A percentile compares a stretch with the other conserved stretches of the same genome.
Conservation (phyloP, 2,329 filamentous ascomycete genomes). For the Aspergillus viridinutans region DNA sequence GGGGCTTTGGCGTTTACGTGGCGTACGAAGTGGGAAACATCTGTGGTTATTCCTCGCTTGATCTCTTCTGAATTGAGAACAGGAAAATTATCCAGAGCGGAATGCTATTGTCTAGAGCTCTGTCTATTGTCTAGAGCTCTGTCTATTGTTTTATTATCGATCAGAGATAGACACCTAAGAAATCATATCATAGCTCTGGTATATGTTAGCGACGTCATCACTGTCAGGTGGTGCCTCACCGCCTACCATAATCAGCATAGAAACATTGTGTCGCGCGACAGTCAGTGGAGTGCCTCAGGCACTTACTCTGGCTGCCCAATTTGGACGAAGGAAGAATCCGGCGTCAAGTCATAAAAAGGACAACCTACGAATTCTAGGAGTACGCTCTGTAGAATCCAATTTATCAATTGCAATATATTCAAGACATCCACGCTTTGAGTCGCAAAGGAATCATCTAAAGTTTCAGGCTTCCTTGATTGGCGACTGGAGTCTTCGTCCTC, state of each 20-base stretch:
- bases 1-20: constrained; percentile 6
- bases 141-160: constrained; percentile 8
- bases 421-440: background rate
- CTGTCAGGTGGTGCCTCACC: background rate
- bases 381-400: background rate
- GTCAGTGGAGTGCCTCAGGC: background rate
- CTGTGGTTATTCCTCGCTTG: constrained; percentile 10
- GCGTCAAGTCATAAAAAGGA: background rate
- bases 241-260: background rate
- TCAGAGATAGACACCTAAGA: background rate
- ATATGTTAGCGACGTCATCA: background rate
- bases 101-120: background rate
- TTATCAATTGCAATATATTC: background rate
- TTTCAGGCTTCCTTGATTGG: background rate
- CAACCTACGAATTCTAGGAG: background rate
- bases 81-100: background rate
- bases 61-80: background rate
- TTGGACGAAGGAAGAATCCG: background rate
- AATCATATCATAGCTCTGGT: background rate
- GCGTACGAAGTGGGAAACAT: background rate
- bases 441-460: background rate
- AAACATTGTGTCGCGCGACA: background rate
- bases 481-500: background rate
- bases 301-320: background rate
- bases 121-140: background rate